Evolutionary conservation across 495 filamentous ascomycete species (phyloP).

Genomic region (Penicillium dipodomyicola): DNA sequence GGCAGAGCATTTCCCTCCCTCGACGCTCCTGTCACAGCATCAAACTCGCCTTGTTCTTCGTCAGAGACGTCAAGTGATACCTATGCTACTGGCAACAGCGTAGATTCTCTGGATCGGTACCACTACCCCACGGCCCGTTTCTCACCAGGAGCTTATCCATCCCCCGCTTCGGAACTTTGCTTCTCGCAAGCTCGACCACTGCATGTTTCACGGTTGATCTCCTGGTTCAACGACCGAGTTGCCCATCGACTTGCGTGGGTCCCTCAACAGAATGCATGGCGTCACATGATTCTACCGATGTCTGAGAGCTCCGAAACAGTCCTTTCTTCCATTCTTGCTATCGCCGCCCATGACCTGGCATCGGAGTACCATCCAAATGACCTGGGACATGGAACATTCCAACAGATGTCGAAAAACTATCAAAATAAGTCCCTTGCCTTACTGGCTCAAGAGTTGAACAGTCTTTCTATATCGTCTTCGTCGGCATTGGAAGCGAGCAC

Average conservation of each 20-base stretch:
- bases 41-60: not conserved
- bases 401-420: constrained; percentile 17
- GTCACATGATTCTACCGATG: constrained; percentile 26
- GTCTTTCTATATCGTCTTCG: constrained; percentile 7
- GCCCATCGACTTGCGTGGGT: constrained; percentile 28
- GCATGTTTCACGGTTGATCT: constrained; percentile 17
- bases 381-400: constrained; percentile 13
- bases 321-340: constrained; percentile 28
- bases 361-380: constrained; percentile 16
- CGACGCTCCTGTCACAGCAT: not conserved
- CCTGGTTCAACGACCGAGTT: constrained; percentile 25
- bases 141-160: not conserved
- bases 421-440: constrained; percentile 17
- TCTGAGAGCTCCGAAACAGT: constrained; percentile 25
- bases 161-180: constrained; percentile 10
- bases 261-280: constrained; percentile 27
- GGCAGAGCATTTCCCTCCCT: constrained; percentile 13
- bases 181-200: constrained; percentile 10
- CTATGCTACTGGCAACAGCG: not conserved
- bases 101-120: not conserved
- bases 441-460: constrained; percentile 16
- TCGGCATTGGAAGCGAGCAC: not conserved
- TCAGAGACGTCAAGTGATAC: not conserved
- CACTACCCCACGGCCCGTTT: not conserved
- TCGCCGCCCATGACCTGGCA: constrained; percentile 26